Conservation (phyloP, 495 filamentous ascomycete genomes). For the Xylaria acuta region DNA sequence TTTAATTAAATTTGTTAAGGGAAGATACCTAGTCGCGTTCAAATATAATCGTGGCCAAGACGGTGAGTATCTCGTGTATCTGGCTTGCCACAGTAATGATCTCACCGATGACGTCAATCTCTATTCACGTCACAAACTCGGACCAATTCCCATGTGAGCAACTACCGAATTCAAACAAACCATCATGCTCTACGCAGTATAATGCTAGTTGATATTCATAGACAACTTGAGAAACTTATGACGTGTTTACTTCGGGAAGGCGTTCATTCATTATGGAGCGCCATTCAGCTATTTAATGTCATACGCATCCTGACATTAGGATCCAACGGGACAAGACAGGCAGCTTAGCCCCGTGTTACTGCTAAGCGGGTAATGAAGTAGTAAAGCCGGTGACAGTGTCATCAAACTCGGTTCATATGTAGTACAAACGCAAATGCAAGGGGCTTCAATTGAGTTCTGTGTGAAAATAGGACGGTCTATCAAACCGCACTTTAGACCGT, state of each 20-base stretch:
- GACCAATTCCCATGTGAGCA: not conserved
- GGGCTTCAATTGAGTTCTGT: not conserved
- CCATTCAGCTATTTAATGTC: not conserved
- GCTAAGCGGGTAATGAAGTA: not conserved
- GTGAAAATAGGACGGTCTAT: not conserved
- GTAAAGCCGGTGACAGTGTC: not conserved
- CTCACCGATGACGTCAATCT: constrained; percentile 27
- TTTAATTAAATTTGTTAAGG: not conserved
- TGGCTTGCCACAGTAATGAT: constrained; percentile 10
- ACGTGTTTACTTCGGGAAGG: not conserved
- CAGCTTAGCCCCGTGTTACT: not conserved
- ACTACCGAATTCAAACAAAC: not conserved
- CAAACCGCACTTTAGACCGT: not conserved
- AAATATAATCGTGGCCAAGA: too few relatives aligned
- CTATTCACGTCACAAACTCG: constrained; percentile 2
- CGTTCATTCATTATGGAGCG: not conserved
- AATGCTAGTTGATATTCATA: not conserved
- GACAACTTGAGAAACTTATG: not conserved
- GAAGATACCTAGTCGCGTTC: not conserved
- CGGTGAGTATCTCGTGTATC: too few relatives aligned
- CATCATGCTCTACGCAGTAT: not conserved
- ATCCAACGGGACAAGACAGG: not conserved
- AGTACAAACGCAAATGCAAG: not conserved
- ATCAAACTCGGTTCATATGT: not conserved
- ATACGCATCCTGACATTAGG: not conserved